Conservation (phyloP, 306 rosid species). For the Psophocarpus tetragonolobus region DNA sequence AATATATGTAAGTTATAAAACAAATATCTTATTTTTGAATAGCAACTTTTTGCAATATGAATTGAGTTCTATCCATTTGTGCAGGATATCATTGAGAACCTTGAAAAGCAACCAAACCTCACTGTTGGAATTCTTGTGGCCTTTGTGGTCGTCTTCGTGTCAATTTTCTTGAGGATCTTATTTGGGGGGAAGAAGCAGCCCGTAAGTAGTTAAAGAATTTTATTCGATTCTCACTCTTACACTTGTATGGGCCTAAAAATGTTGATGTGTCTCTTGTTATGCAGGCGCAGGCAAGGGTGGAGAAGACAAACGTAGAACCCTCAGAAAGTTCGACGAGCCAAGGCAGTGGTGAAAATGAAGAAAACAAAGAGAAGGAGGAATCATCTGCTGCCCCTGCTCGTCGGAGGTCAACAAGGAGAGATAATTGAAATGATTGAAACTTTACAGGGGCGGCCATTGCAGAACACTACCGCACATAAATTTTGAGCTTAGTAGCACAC, state of each 20-base stretch:
- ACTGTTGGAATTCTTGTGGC: constrained; percentile 72
- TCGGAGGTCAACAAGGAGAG: constrained; percentile 65
- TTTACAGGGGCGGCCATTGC: constrained; percentile 33
- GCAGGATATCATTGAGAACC: constrained; percentile 85
- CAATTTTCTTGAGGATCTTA: constrained; percentile 57
- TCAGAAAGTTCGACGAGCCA: constrained; percentile 44
- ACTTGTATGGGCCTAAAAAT: background rate
- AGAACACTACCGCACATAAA: constrained; percentile 33
- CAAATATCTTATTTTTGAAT: background rate
- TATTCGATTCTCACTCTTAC: background rate
- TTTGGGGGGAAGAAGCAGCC: constrained; percentile 82
- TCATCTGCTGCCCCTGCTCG: constrained; percentile 58
- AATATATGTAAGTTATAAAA: constrained; percentile 52
- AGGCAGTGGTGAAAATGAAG: constrained; percentile 59
- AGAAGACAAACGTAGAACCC: constrained; percentile 34
- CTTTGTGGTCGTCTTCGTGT: constrained; percentile 54
- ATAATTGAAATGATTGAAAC: constrained; percentile 47
- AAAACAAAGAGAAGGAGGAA: constrained; percentile 47
- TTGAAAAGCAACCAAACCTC: constrained; percentile 77
- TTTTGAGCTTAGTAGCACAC: constrained; percentile 46
- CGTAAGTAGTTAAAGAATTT: constrained; percentile 40
- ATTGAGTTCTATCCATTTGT: constrained; percentile 20
- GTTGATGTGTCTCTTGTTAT: constrained; percentile 8
- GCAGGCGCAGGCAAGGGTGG: constrained; percentile 59
- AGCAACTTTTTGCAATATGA: background rate